Percentiles rank a stretch among this genome's conserved stretches.
Evolutionary conservation across 805 yeast species (phyloP).

Genomic region (Ogataea trehaloabstinens): DNA sequence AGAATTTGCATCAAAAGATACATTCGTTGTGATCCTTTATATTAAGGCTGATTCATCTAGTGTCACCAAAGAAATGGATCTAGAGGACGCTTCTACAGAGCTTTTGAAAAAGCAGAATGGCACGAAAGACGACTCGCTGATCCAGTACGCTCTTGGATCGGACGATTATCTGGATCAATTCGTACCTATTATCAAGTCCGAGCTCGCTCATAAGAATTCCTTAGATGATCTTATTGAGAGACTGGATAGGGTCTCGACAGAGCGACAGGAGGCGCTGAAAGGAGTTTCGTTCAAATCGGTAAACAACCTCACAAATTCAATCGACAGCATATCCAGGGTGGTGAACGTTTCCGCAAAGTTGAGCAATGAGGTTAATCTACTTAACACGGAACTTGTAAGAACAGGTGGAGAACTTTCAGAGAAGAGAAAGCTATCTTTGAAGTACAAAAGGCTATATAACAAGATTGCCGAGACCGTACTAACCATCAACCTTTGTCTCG

Average conservation of each 20-base stretch:
- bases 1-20: too few species aligned
- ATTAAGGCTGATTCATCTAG: too few species aligned
- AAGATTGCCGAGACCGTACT: conserved; percentile 72
- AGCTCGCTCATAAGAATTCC: conserved; percentile 49
- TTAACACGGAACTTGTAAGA: conserved; percentile 56
- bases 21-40: too few species aligned
- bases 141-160: conserved; percentile 43
- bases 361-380: conserved; percentile 49
- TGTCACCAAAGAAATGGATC: too few species aligned
- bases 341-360: conserved; percentile 56
- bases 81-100: neutral
- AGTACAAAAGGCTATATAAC: conserved; percentile 58
- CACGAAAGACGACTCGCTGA: conserved; percentile 20
- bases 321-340: conserved; percentile 61
- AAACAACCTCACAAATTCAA: conserved; percentile 52
- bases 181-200: conserved; percentile 69
- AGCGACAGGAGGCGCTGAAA: conserved; percentile 63
- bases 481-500: conserved; percentile 69
- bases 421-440: conserved; percentile 57
- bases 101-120: neutral
- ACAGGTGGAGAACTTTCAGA: conserved; percentile 66
- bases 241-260: conserved; percentile 54
- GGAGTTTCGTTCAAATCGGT: conserved; percentile 61
- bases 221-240: conserved; percentile 55
- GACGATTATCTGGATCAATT: conserved; percentile 78